phyloP scores from a whole-genome alignment of 805 yeast species.

The Pachysolen tannophilus region DNA sequence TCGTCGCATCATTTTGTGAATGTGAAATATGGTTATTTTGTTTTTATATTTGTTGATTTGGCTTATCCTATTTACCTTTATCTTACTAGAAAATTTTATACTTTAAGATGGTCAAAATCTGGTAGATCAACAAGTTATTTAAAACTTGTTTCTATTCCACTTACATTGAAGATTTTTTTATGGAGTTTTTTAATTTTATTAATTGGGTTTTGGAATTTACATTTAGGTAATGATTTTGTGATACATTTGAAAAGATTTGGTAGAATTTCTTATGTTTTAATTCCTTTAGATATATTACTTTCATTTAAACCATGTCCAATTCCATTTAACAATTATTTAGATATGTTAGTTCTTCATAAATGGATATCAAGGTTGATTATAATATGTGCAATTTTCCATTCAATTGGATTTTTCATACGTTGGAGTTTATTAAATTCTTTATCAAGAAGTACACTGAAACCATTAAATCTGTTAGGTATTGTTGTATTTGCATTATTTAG shows the following conservation, averaged over 20 bases:
- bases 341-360: constrained; percentile 51
- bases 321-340: constrained; percentile 41
- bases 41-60: constrained; percentile 31
- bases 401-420: constrained; percentile 39
- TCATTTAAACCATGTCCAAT: constrained; percentile 49
- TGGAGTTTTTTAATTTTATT: constrained; percentile 27
- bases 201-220: constrained; percentile 27
- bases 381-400: constrained; percentile 37
- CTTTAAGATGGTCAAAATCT: constrained; percentile 27
- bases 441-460: constrained; percentile 22
- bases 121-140: constrained; percentile 29
- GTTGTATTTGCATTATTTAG: constrained; percentile 28
- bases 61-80: constrained; percentile 29
- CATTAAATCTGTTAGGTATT: constrained; percentile 46
- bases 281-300: constrained; percentile 50
- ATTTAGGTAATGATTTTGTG: constrained; percentile 22
- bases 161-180: constrained; percentile 23
- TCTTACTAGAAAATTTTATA: constrained; percentile 24
- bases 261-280: constrained; percentile 47
- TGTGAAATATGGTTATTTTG: constrained; percentile 50
- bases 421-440: constrained; percentile 36
- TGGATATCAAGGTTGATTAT: constrained; percentile 61
- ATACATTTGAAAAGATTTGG: constrained; percentile 51
- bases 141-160: constrained; percentile 25
- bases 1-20: constrained; percentile 48